These are phyloP conservation scores for Tuber aestivum DNA, from an alignment of 495 filamentous ascomycete species.

Conservation along the genomic window DNA sequence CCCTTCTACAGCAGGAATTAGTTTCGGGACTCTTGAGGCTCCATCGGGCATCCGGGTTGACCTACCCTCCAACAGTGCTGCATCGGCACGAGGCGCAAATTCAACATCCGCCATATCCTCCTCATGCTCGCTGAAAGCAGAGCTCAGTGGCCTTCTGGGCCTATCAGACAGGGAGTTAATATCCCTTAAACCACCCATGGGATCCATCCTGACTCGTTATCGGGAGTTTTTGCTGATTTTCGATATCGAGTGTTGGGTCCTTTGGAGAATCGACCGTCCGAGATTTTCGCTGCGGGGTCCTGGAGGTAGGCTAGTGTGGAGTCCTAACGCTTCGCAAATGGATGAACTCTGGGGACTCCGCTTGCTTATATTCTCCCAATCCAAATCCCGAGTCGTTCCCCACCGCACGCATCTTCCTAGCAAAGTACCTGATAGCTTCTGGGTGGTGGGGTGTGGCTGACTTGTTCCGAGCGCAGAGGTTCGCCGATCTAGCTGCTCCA, in stretches of 20 bases:
- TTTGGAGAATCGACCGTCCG: not conserved
- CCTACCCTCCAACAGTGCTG: conserved; percentile 27
- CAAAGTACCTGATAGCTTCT: too few relatives aligned
- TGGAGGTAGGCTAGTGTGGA: not conserved
- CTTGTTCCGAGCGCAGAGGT: not conserved
- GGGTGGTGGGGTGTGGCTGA: not conserved
- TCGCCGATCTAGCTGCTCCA: not conserved
- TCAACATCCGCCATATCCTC: conserved; percentile 33
- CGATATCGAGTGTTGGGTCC: not conserved
- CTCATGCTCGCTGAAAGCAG: conserved; percentile 7
- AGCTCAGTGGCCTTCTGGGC: not conserved
- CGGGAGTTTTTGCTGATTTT: not conserved
- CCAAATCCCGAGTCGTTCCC: not conserved
- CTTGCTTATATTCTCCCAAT: conserved; percentile 1
- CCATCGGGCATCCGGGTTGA: not conserved
- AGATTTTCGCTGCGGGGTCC: not conserved
- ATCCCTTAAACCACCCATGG: not conserved
- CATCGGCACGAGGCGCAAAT: conserved; percentile 13
- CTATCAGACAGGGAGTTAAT: not conserved
- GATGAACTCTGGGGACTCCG: not conserved
- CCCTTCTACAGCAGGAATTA: conserved; percentile 12
- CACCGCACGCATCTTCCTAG: not conserved
- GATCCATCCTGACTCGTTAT: not conserved
- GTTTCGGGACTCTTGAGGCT: not conserved
- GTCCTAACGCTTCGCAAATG: not conserved